phyloP scores from a whole-genome alignment of 306 rosid species.

The Glycine tomentella region DNA sequence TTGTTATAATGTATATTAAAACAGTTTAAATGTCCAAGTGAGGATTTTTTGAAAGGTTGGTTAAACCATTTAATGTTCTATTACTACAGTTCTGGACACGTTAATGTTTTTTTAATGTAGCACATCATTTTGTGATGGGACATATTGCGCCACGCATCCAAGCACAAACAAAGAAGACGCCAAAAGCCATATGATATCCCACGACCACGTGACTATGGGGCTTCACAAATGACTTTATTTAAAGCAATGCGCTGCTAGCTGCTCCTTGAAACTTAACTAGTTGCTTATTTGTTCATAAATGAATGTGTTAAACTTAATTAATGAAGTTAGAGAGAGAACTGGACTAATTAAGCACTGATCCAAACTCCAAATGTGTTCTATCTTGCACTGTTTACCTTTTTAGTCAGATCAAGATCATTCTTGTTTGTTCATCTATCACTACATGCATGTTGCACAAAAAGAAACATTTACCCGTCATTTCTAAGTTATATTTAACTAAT shows the following conservation, averaged over 20 bases:
- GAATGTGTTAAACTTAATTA: no score
- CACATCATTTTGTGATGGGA: constrained; percentile 25
- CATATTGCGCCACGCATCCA: constrained; percentile 9
- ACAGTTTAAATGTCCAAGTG: no score
- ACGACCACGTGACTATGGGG: constrained; percentile 37
- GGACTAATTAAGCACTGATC: background rate
- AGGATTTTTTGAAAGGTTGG: no score
- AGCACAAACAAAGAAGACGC: constrained; percentile 20
- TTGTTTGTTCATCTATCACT: no score
- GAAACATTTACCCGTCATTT: no score
- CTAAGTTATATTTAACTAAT: no score
- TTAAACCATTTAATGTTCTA: no score
- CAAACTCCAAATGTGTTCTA: background rate
- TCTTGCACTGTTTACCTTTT: no score
- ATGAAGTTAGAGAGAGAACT: no score
- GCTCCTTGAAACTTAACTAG: background rate
- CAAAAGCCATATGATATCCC: background rate
- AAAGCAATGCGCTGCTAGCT: constrained; percentile 28
- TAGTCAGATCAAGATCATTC: no score
- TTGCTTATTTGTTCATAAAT: background rate
- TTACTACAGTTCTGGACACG: constrained; percentile 12
- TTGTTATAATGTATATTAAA: no score
- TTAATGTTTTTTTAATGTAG: background rate
- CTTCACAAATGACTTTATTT: constrained; percentile 35
- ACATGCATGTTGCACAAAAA: no score